Evolutionary conservation across 2,329 filamentous ascomycete species (phyloP), one percentile per base, ranked within the genome.

Genomic region (Thelonectria blattea): DNA sequence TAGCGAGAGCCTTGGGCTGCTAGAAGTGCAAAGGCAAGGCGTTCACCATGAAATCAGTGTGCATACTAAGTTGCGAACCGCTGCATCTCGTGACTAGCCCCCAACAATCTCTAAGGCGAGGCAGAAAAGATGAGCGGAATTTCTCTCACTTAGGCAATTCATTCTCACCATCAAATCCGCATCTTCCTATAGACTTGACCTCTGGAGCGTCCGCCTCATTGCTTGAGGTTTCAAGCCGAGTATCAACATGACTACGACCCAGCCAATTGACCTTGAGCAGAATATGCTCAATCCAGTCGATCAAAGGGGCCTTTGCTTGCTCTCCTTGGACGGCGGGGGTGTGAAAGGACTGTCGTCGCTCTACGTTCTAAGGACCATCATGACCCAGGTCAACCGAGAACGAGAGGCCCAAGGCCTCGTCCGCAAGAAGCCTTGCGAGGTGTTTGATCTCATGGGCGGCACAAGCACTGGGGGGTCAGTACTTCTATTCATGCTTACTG

Each of bases 391-490:
- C 1, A 20, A 0, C 4, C 1, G n/a, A 0, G 41, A 48, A 2
- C 17, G 1, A 37, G 11, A 37, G 34, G 12, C 12, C 4, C 34
- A 37, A 12, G 34, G 34, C 34, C 34, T 37, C 12, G 34, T 11
- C 34, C 12, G 5, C 34, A 50, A 39, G n/a, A 56, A 56, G 17
- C 51, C 56, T 6, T 48, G 24, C 6, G 51, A 62, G 6, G 7
- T 59, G 3, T 62, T 59, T 24, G 51, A 62, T 20, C 10, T 56
- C 2, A 62, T 50, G 0, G 60, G 50, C 11, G 60, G 60, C 2
- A 46, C 47, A 6, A 46, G 56, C 32, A 62, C 56, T 9, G 51
- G 60, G 3, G 60, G 47, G 47, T 56, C 22, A 22, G n/a, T 27
- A 37, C 22, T 24, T 24, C 22, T 7, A 15, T 30, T 30, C 8